Evolutionary conservation across 257 asterid genomes (phyloP), one percentile per base, ranked within the genome.

Genomic region (Sherardia arvensis): DNA sequence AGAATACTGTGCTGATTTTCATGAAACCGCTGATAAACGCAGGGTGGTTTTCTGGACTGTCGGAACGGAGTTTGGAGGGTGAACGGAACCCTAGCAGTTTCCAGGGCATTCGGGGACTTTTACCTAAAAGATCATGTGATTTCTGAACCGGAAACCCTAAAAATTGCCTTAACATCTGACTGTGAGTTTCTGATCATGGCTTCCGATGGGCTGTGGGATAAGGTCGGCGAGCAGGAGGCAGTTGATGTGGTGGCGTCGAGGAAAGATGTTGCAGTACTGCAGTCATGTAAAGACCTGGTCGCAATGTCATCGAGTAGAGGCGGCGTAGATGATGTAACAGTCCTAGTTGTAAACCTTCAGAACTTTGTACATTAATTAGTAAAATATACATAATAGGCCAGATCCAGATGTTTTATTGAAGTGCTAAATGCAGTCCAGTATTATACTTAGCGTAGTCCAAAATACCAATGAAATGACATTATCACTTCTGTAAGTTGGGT

Each of bases 121-220:
- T 72, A 81, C 80, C 66, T 81, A 27, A 81, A 81, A 63, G 77
- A 81, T 62, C 78, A 74, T 75, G 75, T 81, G 26, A 79, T 76
- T 56, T 78, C 80, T 65, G 87, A 81, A 53, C 87, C 87, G 2
- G 80, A 81, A 3, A 72, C 74, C 48, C 47, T 64, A 25, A 73
- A 54, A 14, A 51, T 76, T 23, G 72, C 79, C 40, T 71, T 79
- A 59, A 74, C 84, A 30, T 54, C 72, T 54, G 84, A 79, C 53
- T 78, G 80, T 23, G 70, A 79, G 21, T 81, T 78, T 67, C 78
- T 81, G 25, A 74, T 81, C 47, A 30, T 81, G 63, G 84, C 84
- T 71, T 81, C 87, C 40, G 84, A 81, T 72, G 87, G 87, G 45
- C 68, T 81, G 64, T 81, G 87, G 87, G 84, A 81, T 70, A 78